Conservation (phyloP, 768 basidiomycete genomes). For the Calvatia gigantea region DNA sequence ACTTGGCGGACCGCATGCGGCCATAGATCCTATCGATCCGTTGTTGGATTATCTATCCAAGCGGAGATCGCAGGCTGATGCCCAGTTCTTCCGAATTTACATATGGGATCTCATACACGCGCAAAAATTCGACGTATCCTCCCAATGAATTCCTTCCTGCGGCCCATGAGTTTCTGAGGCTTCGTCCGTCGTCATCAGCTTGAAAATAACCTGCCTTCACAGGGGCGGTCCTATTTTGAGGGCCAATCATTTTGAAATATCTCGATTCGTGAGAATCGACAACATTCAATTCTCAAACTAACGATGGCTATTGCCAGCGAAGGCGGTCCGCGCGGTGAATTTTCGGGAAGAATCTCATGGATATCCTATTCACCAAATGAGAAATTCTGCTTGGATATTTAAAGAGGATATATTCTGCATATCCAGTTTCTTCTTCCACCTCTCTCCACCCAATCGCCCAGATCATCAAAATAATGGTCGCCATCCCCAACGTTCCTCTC, state of each 20-base stretch:
- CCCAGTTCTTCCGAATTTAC: too few relatives aligned
- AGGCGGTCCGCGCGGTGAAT: constrained; percentile 9
- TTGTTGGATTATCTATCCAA: not conserved
- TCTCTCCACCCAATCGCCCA: not conserved
- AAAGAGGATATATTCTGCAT: not conserved
- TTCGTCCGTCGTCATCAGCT: not conserved
- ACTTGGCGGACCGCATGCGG: not conserved
- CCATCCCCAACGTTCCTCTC: constrained; percentile 14
- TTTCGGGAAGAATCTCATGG: constrained; percentile 6
- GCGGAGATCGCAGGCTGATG: too few relatives aligned
- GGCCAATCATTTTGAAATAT: not conserved
- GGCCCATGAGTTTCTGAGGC: too few relatives aligned
- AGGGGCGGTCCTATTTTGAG: not conserved
- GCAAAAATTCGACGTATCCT: not conserved
- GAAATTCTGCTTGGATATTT: not conserved
- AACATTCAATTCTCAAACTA: not conserved
- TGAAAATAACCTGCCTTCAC: not conserved
- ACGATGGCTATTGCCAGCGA: not conserved
- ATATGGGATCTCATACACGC: too few relatives aligned
- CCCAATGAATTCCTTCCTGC: not conserved
- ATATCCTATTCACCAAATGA: not conserved
- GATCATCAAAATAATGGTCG: constrained; percentile 3
- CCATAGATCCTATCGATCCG: not conserved
- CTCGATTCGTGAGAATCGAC: not conserved
- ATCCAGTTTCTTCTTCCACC: not conserved